Percentiles rank a stretch among this genome's conserved stretches.
These are phyloP conservation scores for Citrus trifoliata DNA, from an alignment of 345 rosid species.

Conservation along the genomic window DNA sequence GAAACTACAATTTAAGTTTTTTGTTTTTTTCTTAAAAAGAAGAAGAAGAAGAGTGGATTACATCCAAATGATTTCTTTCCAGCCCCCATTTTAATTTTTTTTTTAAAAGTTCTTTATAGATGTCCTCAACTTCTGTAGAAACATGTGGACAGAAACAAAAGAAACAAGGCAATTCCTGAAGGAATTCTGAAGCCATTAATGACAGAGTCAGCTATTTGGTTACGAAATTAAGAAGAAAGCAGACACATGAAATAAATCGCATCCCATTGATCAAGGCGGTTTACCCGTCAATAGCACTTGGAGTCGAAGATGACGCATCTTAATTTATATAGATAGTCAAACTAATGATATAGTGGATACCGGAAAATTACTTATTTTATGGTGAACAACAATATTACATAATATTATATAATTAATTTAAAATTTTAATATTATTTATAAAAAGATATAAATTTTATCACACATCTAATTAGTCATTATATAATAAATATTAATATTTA, in stretches of 20 bases:
- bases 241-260: background rate
- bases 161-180: background rate
- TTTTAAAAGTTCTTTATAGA: background rate
- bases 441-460: rapidly evolving
- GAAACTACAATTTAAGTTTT: too few species aligned
- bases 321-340: too few species aligned
- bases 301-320: background rate
- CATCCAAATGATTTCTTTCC: too few species aligned
- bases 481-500: too few species aligned
- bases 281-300: background rate
- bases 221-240: background rate
- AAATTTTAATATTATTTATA: too few species aligned
- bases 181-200: constrained; percentile 2
- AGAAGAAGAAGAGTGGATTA: too few species aligned
- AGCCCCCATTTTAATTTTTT: too few species aligned
- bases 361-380: too few species aligned
- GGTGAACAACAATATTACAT: rapidly evolving
- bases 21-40: too few species aligned
- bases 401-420: too few species aligned
- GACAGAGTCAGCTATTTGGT: background rate
- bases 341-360: too few species aligned
- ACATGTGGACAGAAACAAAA: background rate
- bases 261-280: background rate
- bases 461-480: too few species aligned
- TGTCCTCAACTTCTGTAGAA: background rate